Base-by-base conservation (phyloP, 2,329 filamentous ascomycete species). In the Phymatotrichopsis omnivora region DNA sequence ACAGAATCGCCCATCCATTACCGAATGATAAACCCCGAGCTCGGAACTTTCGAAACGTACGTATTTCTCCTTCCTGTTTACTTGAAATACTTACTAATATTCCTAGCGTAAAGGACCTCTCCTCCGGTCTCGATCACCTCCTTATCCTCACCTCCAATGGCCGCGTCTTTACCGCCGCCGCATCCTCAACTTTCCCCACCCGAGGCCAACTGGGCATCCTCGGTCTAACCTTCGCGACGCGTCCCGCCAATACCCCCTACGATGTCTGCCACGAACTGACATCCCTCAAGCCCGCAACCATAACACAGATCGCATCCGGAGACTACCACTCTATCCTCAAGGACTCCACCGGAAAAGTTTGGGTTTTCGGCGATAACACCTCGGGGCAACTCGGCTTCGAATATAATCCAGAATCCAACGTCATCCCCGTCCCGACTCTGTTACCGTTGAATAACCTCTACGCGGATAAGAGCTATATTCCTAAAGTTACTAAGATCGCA, bases 311-410 rank as follows among this genome's bases (percentile, higher is more conserved):
- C 47, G 87, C 89, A 1, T 69, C 85, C 2, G 91, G 91, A 19
- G 86, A 94, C 60, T 78, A 80, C 55, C 91, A 98, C 65, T 93
- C 85, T 3, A 67, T 93, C 1, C 82, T 78, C 1, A 71, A 86
- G 12, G 84, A 89, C 60, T 74, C 75, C 49, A 70, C 80, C 41
- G 89, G 89, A 12, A 75, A 78, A 12, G 73, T 91, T 12, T 94
- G 91, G 63, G 72, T 78, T 5, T 96, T 93, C 65, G 91, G 91
- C 28, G 87, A 96, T 63, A 96, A 96, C 65, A 78, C 79, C 0
- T 75, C 76, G 32, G 91, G 91, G n/a, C 91, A 96, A 63, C 72
- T 96, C 3, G 89, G 89, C n/a, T 78, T 89, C 57, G 76, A 85
- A 39, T 75, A 74, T 42, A 76, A 77, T 37, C 62, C 73, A 0